Percentiles rank a stretch among this genome's conserved stretches.
These are phyloP conservation scores for Phyllosticta citribraziliensis DNA, from an alignment of 2,329 filamentous ascomycete genomes.

Conservation along the genomic window DNA sequence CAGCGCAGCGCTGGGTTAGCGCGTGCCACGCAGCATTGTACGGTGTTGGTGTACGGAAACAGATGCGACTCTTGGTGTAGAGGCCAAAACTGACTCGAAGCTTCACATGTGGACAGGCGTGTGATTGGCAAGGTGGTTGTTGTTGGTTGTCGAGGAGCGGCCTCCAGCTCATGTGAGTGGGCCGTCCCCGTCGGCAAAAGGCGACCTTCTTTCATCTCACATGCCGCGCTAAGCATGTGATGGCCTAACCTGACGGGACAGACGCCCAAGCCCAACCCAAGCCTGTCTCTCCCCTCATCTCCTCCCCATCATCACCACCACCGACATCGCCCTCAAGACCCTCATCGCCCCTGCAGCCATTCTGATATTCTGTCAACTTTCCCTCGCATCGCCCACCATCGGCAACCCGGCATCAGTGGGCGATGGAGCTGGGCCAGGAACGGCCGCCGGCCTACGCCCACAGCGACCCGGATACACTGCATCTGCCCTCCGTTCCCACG, in stretches of 20 bases:
- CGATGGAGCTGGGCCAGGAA: constrained; percentile 22
- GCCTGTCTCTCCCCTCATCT: neutral
- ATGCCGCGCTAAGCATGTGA: neutral
- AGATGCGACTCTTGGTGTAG: too few species aligned
- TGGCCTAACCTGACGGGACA: neutral
- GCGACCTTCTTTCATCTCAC: neutral
- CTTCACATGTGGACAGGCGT: too few species aligned
- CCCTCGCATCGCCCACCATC: neutral
- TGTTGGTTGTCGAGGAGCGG: neutral
- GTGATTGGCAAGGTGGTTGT: too few species aligned
- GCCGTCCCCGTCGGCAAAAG: neutral
- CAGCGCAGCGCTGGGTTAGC: neutral
- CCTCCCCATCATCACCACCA: neutral
- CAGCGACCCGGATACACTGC: constrained; percentile 31
- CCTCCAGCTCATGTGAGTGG: neutral
- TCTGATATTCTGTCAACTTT: neutral
- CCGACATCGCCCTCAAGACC: neutral
- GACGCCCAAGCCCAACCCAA: neutral
- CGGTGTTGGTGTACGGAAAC: neutral
- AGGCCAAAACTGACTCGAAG: too few species aligned
- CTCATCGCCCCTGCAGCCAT: neutral
- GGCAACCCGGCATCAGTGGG: neutral
- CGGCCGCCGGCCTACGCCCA: constrained; percentile 33
- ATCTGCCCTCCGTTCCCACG: constrained; percentile 33
- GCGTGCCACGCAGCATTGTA: neutral